A percentile compares a stretch with the other conserved stretches of the same genome.
Evolutionary conservation across 805 yeast species (phyloP).

Genomic region (Ogataea siamensis): DNA sequence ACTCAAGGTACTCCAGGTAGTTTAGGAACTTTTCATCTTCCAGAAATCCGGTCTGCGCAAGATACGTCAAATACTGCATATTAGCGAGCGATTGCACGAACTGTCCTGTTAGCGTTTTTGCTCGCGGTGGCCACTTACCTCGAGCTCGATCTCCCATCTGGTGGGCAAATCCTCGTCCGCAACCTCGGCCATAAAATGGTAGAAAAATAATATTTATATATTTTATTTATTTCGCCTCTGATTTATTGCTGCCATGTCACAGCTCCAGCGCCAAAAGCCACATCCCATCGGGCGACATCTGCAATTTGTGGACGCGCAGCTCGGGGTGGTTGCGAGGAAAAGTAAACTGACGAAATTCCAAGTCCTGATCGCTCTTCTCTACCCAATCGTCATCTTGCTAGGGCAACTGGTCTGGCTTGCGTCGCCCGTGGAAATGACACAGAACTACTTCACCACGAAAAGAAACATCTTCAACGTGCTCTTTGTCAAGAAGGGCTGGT

Average conservation of each 20-base stretch:
- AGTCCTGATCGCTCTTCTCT: constrained; percentile 12
- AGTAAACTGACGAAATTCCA: constrained; percentile 13
- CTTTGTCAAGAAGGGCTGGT: constrained; percentile 91
- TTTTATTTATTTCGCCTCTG: constrained; percentile 2
- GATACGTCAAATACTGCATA: constrained; percentile 78
- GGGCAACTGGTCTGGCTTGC: constrained; percentile 50
- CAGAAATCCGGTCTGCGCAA: constrained; percentile 80
- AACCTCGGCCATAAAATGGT: constrained; percentile 5
- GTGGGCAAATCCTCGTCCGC: constrained; percentile 50
- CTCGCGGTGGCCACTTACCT: constrained; percentile 41
- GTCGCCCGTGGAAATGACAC: constrained; percentile 45
- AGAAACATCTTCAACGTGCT: constrained; percentile 64
- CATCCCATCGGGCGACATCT: constrained; percentile 17
- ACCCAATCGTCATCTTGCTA: constrained; percentile 43
- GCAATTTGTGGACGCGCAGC: constrained; percentile 6
- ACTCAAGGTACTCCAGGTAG: constrained; percentile 76
- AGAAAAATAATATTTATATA: constrained; percentile 2
- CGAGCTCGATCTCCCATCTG: constrained; percentile 86
- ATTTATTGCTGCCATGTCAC: constrained; percentile 4
- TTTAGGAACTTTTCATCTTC: constrained; percentile 69
- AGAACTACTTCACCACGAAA: constrained; percentile 57
- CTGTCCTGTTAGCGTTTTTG: constrained; percentile 33
- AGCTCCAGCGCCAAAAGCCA: background rate
- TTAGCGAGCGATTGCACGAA: constrained; percentile 92
- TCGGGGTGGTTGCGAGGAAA: constrained; percentile 8